These are phyloP conservation scores for Eutrema salsugineum DNA, from an alignment of 441 rosid species.

Conservation along the genomic window DNA sequence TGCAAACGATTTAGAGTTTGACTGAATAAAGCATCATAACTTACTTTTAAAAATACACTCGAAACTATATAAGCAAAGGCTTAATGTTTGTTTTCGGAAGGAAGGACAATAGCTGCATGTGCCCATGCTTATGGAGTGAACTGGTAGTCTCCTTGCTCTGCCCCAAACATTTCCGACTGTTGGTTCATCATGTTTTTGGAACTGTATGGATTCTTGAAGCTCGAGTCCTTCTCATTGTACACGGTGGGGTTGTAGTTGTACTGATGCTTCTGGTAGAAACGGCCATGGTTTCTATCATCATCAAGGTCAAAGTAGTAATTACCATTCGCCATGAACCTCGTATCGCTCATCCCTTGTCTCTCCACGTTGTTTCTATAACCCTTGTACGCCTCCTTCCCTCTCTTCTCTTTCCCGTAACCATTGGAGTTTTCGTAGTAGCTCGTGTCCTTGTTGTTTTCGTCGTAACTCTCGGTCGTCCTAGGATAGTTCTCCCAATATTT, in stretches of 20 bases:
- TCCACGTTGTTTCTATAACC: constrained; percentile 21
- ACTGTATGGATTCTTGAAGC: constrained; percentile 4
- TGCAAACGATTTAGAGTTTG: background rate
- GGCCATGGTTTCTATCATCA: constrained; percentile 32
- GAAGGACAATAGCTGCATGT: background rate
- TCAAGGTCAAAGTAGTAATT: constrained; percentile 30
- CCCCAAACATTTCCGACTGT: constrained; percentile 4
- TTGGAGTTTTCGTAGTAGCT: constrained; percentile 3
- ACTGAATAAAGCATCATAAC: background rate
- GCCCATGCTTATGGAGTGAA: constrained; percentile 10
- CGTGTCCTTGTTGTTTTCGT: background rate
- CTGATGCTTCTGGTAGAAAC: constrained; percentile 24
- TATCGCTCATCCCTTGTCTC: constrained; percentile 46
- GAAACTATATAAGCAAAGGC: background rate
- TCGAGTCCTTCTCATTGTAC: constrained; percentile 1
- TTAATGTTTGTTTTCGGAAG: background rate
- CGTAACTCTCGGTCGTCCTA: constrained; percentile 13
- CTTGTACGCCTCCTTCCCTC: constrained; percentile 11
- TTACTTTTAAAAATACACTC: background rate
- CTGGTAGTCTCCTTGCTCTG: constrained; percentile 13
- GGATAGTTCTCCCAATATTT: constrained; percentile 3
- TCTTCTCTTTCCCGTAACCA: background rate
- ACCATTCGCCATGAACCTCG: constrained; percentile 42
- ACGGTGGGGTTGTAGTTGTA: constrained; percentile 14
- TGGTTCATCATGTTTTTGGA: background rate